Evolutionary conservation across 148 eudicot genomes (phyloP), one percentile per base, ranked within the genome.

Genomic region (Amaranthus cruentus): DNA sequence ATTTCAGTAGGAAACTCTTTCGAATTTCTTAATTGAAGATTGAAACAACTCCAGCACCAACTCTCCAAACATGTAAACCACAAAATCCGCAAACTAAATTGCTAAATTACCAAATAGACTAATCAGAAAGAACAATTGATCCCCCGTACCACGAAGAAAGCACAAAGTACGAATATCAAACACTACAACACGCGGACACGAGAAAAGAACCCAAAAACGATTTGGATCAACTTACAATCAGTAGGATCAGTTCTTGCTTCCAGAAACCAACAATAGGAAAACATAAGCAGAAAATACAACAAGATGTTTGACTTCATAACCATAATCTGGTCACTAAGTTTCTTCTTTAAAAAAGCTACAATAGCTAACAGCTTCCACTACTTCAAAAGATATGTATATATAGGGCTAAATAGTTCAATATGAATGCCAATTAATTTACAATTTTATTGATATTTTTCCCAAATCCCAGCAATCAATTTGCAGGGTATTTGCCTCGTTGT

Each of bases 221-320:
- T 4, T 18, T 8, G 69, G 10, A 73, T 46, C 71, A 61, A 80
- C 83, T 80, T 76, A 80, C 83, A 54, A 51, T 80, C 83, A 60
- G 28, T 60, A 67, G 76, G 42, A 76, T 76, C 7, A 9, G 83
- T 80, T 59, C 14, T 68, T 53, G 76, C 83, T 2, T 55, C 42
- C 5, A 72, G 73, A 72, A 55, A 70, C 62, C 69, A 80, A 47
- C 28, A 66, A 68, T 47, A 28, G 7, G 60, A 66, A 46, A 56
- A 55, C 15, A 76, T 15, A 62, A 76, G 57, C 71, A 76, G 63
- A n/a, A 76, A 6, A 76, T 51, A 52, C 1, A 76, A 64, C 47
- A 76, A 66, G 13, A 66, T 72, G 57, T 69, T 72, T 47, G 76
- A 55, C 44, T 71, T 71, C 83, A 80, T 80, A 47, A 47, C 47